Percentiles rank a stretch among this genome's conserved stretches.
Conservation (phyloP, 2,329 filamentous ascomycete species). For the Cordyceps javanica region DNA sequence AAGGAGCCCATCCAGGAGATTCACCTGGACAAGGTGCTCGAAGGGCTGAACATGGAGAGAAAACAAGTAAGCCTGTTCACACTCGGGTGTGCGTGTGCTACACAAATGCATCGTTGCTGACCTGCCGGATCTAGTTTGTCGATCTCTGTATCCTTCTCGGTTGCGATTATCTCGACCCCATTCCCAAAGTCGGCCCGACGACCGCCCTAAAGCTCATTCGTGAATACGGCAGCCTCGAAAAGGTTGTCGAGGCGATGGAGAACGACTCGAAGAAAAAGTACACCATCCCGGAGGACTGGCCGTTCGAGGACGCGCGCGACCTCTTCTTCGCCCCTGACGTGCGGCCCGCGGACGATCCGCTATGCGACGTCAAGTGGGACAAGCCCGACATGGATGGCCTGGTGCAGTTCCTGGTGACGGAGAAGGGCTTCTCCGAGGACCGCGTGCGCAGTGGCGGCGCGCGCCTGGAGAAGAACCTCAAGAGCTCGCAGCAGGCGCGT, state of each 20-base stretch:
- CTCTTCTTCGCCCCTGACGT: conserved; percentile 93
- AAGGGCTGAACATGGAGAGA: conserved; percentile 81
- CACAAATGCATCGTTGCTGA: neutral
- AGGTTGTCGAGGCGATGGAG: conserved; percentile 74
- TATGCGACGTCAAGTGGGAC: conserved; percentile 98
- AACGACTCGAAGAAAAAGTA: conserved; percentile 74
- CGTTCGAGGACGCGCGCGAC: conserved; percentile 82
- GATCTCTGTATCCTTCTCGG: conserved; percentile 96
- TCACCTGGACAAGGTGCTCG: conserved; percentile 76
- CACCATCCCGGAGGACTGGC: conserved; percentile 91
- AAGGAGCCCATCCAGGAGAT: conserved; percentile 99
- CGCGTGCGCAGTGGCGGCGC: conserved; percentile 74
- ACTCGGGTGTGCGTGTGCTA: neutral
- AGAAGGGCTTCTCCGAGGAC: conserved; percentile 97
- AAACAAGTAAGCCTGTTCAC: conserved; percentile 49
- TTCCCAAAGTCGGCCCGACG: conserved; percentile 87
- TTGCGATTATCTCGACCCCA: conserved; percentile 94
- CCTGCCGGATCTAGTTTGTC: conserved; percentile 61
- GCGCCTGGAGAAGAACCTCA: conserved; percentile 82
- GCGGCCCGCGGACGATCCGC: conserved; percentile 69
- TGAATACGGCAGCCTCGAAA: conserved; percentile 82
- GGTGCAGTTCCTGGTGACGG: conserved; percentile 80
- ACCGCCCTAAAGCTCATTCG: conserved; percentile 92
- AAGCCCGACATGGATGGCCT: conserved; percentile 85
- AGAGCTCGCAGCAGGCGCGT: conserved; percentile 82